Evolutionary conservation across 176 grass and related monocot species (phyloP).

Genomic region (Pharus latifolius): DNA sequence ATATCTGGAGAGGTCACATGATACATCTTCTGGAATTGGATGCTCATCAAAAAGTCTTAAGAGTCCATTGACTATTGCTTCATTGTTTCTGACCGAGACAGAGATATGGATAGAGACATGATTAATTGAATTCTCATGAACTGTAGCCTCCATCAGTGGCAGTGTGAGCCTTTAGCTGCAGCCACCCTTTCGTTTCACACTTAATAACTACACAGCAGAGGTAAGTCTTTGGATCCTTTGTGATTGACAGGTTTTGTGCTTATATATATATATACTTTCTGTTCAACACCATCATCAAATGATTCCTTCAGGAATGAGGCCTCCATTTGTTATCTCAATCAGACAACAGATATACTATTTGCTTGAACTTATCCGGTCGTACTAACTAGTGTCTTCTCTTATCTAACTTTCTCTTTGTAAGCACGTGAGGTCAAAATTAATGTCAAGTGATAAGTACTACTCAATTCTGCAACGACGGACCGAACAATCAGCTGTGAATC

Average conservation of each 20-base stretch:
- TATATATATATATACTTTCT: not conserved
- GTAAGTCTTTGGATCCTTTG: not conserved
- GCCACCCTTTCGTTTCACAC: not conserved
- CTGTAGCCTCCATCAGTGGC: not conserved
- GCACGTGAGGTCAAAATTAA: conserved; percentile 3
- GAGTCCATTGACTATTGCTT: conserved; percentile 15
- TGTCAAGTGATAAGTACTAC: too few relatives aligned
- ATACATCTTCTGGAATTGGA: conserved; percentile 13
- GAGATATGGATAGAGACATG: not conserved
- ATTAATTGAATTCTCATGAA: not conserved
- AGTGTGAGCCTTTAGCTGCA: conserved; percentile 1
- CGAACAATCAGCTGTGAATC: too few relatives aligned
- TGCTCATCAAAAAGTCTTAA: not conserved
- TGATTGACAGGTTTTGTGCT: not conserved
- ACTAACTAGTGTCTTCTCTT: not conserved
- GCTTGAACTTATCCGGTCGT: conserved; percentile 6
- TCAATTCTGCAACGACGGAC: too few relatives aligned
- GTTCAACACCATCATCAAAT: not conserved
- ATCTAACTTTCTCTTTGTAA: not conserved
- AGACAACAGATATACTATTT: not conserved
- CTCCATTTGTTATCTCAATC: not conserved
- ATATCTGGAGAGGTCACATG: not conserved
- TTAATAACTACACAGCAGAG: not conserved
- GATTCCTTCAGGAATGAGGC: too few relatives aligned
- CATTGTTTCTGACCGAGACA: not conserved